Percentiles rank a stretch among this genome's conserved stretches.
Conservation (phyloP, 2,329 filamentous ascomycete species). For the Aspergillus piperis region DNA sequence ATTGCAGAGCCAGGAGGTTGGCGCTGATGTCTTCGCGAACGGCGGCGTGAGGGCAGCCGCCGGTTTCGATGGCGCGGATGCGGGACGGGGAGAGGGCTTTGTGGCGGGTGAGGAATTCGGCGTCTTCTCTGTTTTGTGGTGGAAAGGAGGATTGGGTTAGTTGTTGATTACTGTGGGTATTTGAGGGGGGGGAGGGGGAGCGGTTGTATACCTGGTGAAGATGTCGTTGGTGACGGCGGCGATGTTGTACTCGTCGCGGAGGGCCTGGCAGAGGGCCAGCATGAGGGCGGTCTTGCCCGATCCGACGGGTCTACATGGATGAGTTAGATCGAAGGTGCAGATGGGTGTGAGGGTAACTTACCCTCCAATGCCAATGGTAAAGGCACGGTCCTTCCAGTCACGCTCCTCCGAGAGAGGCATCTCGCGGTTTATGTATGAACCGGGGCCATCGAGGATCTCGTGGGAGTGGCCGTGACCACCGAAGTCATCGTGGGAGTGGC, state of each 20-base stretch:
- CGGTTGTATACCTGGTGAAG: constrained; percentile 69
- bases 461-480: constrained; percentile 85
- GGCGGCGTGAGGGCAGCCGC: constrained; percentile 93
- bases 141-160: not conserved
- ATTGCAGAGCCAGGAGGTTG: constrained; percentile 89
- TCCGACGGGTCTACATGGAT: constrained; percentile 72
- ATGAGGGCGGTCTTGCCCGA: constrained; percentile 97
- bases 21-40: constrained; percentile 95
- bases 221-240: constrained; percentile 98
- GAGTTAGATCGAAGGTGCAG: not conserved
- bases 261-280: constrained; percentile 83
- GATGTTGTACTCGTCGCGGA: constrained; percentile 79
- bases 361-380: constrained; percentile 98
- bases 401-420: constrained; percentile 90
- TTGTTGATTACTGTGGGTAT: not conserved
- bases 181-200: not conserved
- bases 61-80: constrained; percentile 95
- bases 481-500: constrained; percentile 57
- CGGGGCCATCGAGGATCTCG: constrained; percentile 91
- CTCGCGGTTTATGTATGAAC: constrained; percentile 84
- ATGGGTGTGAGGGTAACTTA: constrained; percentile 46
- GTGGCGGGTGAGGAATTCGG: constrained; percentile 91
- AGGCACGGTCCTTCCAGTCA: constrained; percentile 84
- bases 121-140: constrained; percentile 69
- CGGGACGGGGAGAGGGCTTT: constrained; percentile 77